A percentile compares a stretch with the other conserved stretches of the same genome.
Evolutionary conservation across 164 flowering plant genomes (phyloP).

Genomic region (grape (Vitis vinifera)): DNA sequence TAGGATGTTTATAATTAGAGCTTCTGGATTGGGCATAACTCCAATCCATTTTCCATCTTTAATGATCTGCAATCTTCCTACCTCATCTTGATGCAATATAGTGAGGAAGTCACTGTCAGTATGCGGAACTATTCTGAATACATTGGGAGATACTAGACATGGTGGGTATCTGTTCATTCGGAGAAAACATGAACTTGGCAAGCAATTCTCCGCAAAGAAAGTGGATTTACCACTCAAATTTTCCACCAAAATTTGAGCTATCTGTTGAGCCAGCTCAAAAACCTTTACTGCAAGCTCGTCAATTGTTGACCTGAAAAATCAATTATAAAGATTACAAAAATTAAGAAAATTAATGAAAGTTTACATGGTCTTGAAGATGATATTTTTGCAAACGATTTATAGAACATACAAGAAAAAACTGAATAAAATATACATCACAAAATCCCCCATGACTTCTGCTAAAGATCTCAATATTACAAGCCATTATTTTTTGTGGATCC

Average conservation of each 20-base stretch:
- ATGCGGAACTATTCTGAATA: constrained; percentile 76
- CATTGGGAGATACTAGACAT: constrained; percentile 47
- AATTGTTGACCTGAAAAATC: constrained; percentile 45
- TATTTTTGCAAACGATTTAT: too few species aligned
- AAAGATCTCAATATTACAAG: too few species aligned
- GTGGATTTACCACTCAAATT: constrained; percentile 36
- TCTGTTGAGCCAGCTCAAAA: constrained; percentile 36
- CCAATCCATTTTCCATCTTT: constrained; percentile 30
- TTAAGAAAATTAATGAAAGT: too few species aligned
- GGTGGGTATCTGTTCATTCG: constrained; percentile 84
- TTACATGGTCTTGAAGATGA: too few species aligned
- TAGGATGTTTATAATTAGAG: constrained; percentile 29
- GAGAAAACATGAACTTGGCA: constrained; percentile 48
- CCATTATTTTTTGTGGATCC: too few species aligned
- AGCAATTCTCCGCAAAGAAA: constrained; percentile 59
- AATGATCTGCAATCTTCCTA: constrained; percentile 30
- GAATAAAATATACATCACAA: too few species aligned
- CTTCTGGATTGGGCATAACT: constrained; percentile 31
- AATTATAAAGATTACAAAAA: not conserved
- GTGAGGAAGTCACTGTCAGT: constrained; percentile 85
- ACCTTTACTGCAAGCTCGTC: constrained; percentile 30
- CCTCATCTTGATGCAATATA: constrained; percentile 37
- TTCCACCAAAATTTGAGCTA: constrained; percentile 56
- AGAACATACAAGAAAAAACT: too few species aligned
- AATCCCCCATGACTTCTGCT: too few species aligned